phyloP scores from a whole-genome alignment of 2,329 filamentous ascomycete genomes.

The Aureobasidium pullulans region DNA sequence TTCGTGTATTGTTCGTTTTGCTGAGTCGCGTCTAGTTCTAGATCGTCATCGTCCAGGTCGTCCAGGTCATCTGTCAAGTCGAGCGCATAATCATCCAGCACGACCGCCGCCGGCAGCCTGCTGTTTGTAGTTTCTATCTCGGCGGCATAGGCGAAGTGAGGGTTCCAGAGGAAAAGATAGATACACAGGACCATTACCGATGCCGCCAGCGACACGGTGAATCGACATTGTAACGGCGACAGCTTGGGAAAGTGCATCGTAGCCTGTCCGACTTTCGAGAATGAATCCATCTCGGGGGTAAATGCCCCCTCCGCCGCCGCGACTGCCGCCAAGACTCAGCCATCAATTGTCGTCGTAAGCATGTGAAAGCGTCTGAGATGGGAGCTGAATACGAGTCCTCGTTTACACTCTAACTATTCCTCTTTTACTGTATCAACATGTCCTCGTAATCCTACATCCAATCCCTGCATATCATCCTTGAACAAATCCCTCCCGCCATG shows the following conservation, averaged over 20 bases:
- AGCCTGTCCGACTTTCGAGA: conserved; percentile 18
- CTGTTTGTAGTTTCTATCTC: conserved; percentile 37
- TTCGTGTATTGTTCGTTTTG: not conserved
- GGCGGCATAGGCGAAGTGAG: conserved; percentile 55
- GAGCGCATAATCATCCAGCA: not conserved
- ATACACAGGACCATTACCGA: conserved; percentile 53
- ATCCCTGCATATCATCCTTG: not conserved
- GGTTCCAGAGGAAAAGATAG: conserved; percentile 53
- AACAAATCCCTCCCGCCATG: not conserved
- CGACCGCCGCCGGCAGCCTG: conserved; percentile 13
- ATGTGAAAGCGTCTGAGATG: conserved; percentile 4
- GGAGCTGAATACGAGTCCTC: too few species aligned
- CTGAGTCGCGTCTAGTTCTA: conserved; percentile 36
- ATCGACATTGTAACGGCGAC: conserved; percentile 63
- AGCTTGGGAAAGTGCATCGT: conserved; percentile 42
- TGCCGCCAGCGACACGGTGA: conserved; percentile 58
- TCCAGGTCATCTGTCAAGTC: not conserved
- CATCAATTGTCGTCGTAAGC: not conserved
- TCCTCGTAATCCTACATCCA: conserved; percentile 1
- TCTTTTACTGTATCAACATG: not conserved
- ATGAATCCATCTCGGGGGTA: not conserved
- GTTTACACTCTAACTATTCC: not conserved
- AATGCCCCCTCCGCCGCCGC: not conserved
- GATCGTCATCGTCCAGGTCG: conserved; percentile 24
- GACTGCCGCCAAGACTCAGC: not conserved